These are phyloP conservation scores for Brassica rapa DNA, from an alignment of 345 rosid genomes.

Conservation along the genomic window DNA sequence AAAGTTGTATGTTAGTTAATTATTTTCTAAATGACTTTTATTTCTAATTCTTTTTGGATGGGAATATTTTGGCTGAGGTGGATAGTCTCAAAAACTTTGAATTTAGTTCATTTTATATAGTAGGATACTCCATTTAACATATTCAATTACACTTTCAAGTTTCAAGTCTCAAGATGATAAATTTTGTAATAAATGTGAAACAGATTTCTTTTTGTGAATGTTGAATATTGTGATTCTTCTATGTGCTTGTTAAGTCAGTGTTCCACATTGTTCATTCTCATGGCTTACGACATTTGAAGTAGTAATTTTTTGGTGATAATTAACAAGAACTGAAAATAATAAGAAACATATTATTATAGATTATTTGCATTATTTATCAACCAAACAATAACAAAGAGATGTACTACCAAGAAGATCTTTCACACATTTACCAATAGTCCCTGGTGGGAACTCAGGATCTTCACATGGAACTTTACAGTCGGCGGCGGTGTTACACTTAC, in stretches of 20 bases:
- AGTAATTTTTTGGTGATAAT: not conserved
- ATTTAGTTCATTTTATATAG: no score
- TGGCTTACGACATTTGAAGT: not conserved
- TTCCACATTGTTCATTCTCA: not conserved
- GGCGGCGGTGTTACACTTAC: not conserved
- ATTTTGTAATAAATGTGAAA: not conserved
- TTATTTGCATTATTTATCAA: not conserved
- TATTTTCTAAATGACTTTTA: no score
- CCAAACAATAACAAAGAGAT: not conserved
- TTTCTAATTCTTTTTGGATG: no score
- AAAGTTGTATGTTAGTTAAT: no score
- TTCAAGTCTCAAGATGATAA: not conserved
- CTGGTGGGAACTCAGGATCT: not conserved
- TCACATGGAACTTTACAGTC: conserved; percentile 1
- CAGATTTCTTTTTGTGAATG: not conserved
- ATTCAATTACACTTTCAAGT: not conserved
- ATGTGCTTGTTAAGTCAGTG: not conserved
- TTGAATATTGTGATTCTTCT: not conserved
- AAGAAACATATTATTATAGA: not conserved
- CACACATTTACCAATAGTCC: not conserved
- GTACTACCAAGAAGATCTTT: not conserved
- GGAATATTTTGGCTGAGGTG: no score
- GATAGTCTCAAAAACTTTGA: no score
- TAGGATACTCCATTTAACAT: not conserved
- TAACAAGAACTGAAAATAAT: not conserved